Evolutionary conservation across 2,329 filamentous ascomycete genomes (phyloP), one percentile per base, ranked within the genome.

Genomic region (Didymella pinodella): DNA sequence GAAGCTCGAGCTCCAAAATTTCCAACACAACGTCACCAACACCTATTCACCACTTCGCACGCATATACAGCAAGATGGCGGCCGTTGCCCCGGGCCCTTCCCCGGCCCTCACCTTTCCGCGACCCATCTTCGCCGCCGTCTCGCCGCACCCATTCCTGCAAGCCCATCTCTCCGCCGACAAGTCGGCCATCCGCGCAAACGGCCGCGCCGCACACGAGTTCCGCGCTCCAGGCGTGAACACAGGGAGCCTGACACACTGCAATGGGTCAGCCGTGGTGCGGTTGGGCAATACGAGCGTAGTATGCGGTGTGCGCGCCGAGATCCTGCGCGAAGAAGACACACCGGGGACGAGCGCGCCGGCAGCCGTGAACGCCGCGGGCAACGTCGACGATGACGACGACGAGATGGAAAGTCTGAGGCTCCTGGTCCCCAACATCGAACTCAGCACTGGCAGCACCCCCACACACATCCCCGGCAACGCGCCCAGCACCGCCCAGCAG

Each of bases 381-480:
- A n/a, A 40, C 4, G 8, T 40, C 3, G 65, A 69, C 1, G 64
- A 67, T 4, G 65, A 70, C 6, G 68, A 71, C 8, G 46, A 58
- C 18, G 74, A 83, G 47, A 71, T 85, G 25, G 79, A 80, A 26
- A 75, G 78, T 6, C 77, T 88, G 41, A 88, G 92, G 70, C 81
- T 99, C 14, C 81, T 99, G 2, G 93, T 99, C 2, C 94, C 95
- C 2, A 99, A 99, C 73, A 86, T 99, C 54, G 95, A 97, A 74
- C 82, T 99, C 31, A 90, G 90, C 32, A 99, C 95, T 0, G 95
- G 95, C 34, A 96, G 91, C 73, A 91, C 93, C 7, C 93, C 94
- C 2, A 85, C 90, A 22, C 92, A 94, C 68, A 83, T 97, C 18
- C 93, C 95, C 0, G 93, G 93, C 45, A 90, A 89, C 10, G 89